phyloP scores from a whole-genome alignment of 441 rosid species.

The Rhodomyrtus psidioides region DNA sequence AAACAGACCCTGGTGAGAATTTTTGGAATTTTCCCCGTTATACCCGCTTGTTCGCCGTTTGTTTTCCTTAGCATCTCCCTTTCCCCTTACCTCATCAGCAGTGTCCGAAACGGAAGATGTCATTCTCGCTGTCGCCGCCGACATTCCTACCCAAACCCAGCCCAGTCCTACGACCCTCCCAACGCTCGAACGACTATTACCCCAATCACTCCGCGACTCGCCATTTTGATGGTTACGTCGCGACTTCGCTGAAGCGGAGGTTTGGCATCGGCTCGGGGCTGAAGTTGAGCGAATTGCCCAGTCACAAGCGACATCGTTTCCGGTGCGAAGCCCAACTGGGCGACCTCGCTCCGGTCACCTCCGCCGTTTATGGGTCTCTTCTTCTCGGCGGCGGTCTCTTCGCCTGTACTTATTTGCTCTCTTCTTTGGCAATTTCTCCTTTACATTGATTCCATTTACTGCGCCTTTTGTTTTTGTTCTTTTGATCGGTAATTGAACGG shows the following conservation, averaged over 20 bases:
- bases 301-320: slow-evolving; percentile 12
- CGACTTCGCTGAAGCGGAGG: not conserved
- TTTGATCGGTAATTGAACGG: not conserved
- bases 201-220: not conserved
- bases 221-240: not conserved
- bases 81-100: not conserved
- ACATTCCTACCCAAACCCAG: not conserved
- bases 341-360: slow-evolving; percentile 54
- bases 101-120: not conserved
- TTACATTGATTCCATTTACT: not conserved
- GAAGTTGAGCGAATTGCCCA: not conserved
- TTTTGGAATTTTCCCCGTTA: not conserved
- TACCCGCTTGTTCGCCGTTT: not conserved
- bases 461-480: not conserved
- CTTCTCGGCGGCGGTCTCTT: slow-evolving; percentile 75
- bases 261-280: slow-evolving; percentile 9
- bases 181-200: not conserved
- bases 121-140: not conserved
- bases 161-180: not conserved
- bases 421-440: not conserved
- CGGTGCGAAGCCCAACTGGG: slow-evolving; percentile 46
- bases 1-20: too few species aligned
- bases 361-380: slow-evolving; percentile 58
- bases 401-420: slow-evolving; percentile 41
- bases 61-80: not conserved